Conservation (phyloP, 1,284 basidiomycete genomes). For the Ustilago curta region DNA sequence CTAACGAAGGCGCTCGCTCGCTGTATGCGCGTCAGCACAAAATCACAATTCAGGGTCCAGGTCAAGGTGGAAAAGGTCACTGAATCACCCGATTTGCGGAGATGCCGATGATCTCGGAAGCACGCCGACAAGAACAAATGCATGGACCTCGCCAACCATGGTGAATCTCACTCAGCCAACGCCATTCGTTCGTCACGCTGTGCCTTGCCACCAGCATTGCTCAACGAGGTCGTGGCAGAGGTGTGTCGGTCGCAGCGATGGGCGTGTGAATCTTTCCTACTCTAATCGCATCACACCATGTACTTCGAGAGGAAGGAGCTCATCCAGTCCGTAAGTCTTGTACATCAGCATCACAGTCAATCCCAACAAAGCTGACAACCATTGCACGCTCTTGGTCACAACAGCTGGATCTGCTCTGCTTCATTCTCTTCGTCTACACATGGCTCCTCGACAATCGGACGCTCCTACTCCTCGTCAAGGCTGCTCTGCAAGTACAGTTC, state of each 20-base stretch:
- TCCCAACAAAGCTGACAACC: constrained; percentile 1
- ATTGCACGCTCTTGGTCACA: not conserved
- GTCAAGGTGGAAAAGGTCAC: not conserved
- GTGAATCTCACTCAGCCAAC: not conserved
- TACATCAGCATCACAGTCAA: not conserved
- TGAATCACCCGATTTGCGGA: constrained; percentile 5
- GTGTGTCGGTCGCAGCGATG: constrained; percentile 19
- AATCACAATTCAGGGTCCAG: constrained; percentile 19
- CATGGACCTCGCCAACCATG: constrained; percentile 12
- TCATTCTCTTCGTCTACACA: constrained; percentile 54
- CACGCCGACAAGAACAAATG: constrained; percentile 2
- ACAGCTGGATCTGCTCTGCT: constrained; percentile 54
- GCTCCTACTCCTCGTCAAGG: constrained; percentile 42
- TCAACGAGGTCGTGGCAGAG: not conserved
- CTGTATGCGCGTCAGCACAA: constrained; percentile 11
- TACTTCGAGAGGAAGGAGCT: constrained; percentile 54
- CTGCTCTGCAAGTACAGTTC: constrained; percentile 48
- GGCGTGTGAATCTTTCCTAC: constrained; percentile 2
- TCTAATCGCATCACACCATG: constrained; percentile 20
- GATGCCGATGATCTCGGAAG: constrained; percentile 2
- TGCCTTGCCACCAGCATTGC: not conserved
- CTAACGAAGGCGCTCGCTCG: not conserved
- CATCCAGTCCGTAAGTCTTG: constrained; percentile 31
- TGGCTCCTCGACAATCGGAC: constrained; percentile 56
- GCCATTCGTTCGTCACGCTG: not conserved